A percentile compares a stretch with the other conserved stretches of the same genome.
These are phyloP conservation scores for Camptophora hylomeconis DNA, from an alignment of 2,329 filamentous ascomycete species.

Conservation along the genomic window DNA sequence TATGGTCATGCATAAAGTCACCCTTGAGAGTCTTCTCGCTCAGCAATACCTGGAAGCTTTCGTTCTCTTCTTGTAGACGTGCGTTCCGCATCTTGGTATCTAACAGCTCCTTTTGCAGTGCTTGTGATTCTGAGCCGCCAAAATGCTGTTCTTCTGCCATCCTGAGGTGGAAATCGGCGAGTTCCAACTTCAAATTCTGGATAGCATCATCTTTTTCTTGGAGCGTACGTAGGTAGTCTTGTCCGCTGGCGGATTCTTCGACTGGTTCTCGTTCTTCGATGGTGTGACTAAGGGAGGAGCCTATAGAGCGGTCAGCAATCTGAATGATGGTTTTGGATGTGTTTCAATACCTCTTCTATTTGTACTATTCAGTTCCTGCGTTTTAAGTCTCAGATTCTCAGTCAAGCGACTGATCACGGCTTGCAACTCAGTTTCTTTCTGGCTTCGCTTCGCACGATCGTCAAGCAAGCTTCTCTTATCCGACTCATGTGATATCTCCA, in stretches of 20 bases:
- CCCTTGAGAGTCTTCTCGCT: slow-evolving; percentile 93
- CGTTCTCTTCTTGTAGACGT: slow-evolving; percentile 93
- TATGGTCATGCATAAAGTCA: slow-evolving; percentile 57
- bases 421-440: slow-evolving; percentile 82
- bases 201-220: slow-evolving; percentile 95
- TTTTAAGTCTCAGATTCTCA: slow-evolving; percentile 67
- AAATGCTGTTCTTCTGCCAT: slow-evolving; percentile 87
- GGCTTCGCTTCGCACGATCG: slow-evolving; percentile 79
- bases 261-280: background rate
- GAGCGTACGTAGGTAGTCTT: slow-evolving; percentile 45
- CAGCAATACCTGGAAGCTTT: slow-evolving; percentile 90
- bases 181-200: slow-evolving; percentile 76
- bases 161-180: slow-evolving; percentile 92
- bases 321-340: too few relatives aligned
- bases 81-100: slow-evolving; percentile 94
- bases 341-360: slow-evolving; percentile 25
- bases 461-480: slow-evolving; percentile 77
- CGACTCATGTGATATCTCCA: slow-evolving; percentile 84
- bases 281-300: too few relatives aligned
- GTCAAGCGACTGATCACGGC: slow-evolving; percentile 81
- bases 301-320: too few relatives aligned
- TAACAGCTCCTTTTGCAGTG: slow-evolving; percentile 80
- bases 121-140: slow-evolving; percentile 73
- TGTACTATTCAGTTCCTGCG: slow-evolving; percentile 41
- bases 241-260: slow-evolving; percentile 1